A percentile compares a stretch with the other conserved stretches of the same genome.
Conservation (phyloP, 176 grass and related monocot genomes). For the Poa annua region DNA sequence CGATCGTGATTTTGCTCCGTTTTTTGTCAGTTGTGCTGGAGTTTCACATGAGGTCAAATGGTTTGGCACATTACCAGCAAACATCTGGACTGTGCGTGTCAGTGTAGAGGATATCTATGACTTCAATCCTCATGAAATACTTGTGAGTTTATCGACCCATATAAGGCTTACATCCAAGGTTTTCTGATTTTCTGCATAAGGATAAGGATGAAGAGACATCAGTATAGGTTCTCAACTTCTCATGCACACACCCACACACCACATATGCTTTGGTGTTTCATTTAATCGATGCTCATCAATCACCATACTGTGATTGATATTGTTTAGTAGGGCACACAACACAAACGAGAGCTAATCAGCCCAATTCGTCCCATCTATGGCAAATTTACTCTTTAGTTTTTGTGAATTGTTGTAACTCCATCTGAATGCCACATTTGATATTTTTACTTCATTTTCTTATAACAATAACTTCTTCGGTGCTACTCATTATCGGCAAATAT, state of each 20-base stretch:
- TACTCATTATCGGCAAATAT: constrained; percentile 4
- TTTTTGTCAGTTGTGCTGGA: background rate
- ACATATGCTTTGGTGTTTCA: background rate
- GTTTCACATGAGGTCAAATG: background rate
- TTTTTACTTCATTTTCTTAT: constrained; percentile 4
- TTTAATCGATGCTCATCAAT: background rate
- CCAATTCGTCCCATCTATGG: background rate
- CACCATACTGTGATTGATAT: background rate
- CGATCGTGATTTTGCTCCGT: background rate
- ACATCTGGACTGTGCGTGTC: background rate
- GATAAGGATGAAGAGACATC: background rate
- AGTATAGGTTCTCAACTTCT: background rate
- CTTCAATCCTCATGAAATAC: too few relatives aligned
- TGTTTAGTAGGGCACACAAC: background rate
- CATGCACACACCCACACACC: background rate
- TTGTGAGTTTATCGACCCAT: too few relatives aligned
- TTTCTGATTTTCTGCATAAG: background rate
- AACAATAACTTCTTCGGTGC: background rate
- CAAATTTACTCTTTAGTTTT: background rate
- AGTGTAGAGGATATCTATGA: background rate
- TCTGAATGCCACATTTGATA: constrained; percentile 17
- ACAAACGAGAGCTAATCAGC: background rate
- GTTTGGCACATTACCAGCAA: background rate
- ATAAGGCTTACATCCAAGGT: too few relatives aligned
- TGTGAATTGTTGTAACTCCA: background rate